Percentiles rank a stretch among this genome's conserved stretches.
Evolutionary conservation across 768 basidiomycete species (phyloP).

Genomic region (Collybia nuda): DNA sequence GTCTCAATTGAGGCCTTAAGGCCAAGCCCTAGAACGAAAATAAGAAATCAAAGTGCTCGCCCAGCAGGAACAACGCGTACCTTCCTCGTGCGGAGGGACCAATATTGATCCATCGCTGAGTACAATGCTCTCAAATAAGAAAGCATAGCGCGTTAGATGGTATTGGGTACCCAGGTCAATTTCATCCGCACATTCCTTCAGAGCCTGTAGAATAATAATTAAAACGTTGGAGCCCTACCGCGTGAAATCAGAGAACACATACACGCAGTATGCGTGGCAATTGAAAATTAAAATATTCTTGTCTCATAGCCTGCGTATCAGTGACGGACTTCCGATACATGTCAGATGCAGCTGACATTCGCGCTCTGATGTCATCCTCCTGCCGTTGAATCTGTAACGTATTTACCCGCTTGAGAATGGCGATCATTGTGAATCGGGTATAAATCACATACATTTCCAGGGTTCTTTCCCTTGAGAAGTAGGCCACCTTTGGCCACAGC

Average conservation of each 20-base stretch:
- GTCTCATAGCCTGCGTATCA: slow-evolving; percentile 87
- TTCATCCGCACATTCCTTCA: slow-evolving; percentile 96
- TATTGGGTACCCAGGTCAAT: slow-evolving; percentile 98
- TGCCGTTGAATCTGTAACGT: slow-evolving; percentile 74
- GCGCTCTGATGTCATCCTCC: slow-evolving; percentile 88
- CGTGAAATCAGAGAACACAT: slow-evolving; percentile 29
- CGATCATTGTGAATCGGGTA: not conserved
- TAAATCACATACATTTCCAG: slow-evolving; percentile 63
- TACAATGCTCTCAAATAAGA: slow-evolving; percentile 88
- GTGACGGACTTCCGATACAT: slow-evolving; percentile 87
- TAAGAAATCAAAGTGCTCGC: slow-evolving; percentile 1
- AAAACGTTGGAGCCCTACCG: not conserved
- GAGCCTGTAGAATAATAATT: slow-evolving; percentile 45
- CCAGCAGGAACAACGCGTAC: slow-evolving; percentile 31
- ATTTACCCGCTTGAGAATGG: slow-evolving; percentile 1
- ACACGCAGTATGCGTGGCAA: slow-evolving; percentile 91
- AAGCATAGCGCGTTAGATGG: slow-evolving; percentile 92
- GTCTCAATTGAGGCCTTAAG: slow-evolving; percentile 85
- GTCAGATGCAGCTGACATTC: slow-evolving; percentile 86
- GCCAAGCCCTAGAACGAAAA: slow-evolving; percentile 48
- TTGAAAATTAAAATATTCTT: slow-evolving; percentile 98
- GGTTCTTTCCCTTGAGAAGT: slow-evolving; percentile 89
- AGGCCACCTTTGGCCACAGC: slow-evolving; percentile 90
- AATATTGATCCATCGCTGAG: slow-evolving; percentile 87
- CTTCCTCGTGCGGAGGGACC: slow-evolving; percentile 73